These are phyloP conservation scores for Phoma sp. DNA, from an alignment of 2,329 filamentous ascomycete genomes.

Conservation along the genomic window DNA sequence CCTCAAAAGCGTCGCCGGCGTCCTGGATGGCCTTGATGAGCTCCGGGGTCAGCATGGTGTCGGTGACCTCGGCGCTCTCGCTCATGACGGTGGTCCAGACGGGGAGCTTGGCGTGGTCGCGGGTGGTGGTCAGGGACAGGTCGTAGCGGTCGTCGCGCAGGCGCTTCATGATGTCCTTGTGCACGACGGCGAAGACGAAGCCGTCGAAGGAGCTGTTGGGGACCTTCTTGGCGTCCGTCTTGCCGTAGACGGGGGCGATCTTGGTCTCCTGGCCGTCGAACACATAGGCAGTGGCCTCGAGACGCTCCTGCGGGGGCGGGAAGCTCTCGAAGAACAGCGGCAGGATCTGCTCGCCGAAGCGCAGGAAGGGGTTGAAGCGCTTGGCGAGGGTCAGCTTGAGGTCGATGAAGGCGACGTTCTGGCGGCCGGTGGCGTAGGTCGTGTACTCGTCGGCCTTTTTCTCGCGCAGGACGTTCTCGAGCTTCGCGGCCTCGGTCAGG, in stretches of 20 bases:
- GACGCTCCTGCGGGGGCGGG: slow-evolving; percentile 70
- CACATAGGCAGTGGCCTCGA: slow-evolving; percentile 81
- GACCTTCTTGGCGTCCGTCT: slow-evolving; percentile 68
- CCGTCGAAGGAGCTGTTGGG: slow-evolving; percentile 75
- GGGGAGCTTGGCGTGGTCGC: slow-evolving; percentile 90
- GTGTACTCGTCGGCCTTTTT: slow-evolving; percentile 86
- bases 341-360: slow-evolving; percentile 71
- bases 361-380: slow-evolving; percentile 80
- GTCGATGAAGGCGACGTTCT: slow-evolving; percentile 92
- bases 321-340: slow-evolving; percentile 84
- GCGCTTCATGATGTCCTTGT: slow-evolving; percentile 92
- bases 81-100: slow-evolving; percentile 93
- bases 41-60: slow-evolving; percentile 85
- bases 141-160: slow-evolving; percentile 94
- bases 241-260: slow-evolving; percentile 71
- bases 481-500: slow-evolving; percentile 54
- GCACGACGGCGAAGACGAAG: slow-evolving; percentile 94
- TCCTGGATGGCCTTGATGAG: slow-evolving; percentile 79
- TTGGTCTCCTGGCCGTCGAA: slow-evolving; percentile 92
- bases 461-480: slow-evolving; percentile 76
- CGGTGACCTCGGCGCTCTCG: slow-evolving; percentile 94
- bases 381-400: slow-evolving; percentile 82
- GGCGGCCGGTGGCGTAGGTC: slow-evolving; percentile 87
- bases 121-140: slow-evolving; percentile 88
- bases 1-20: slow-evolving; percentile 79